Conservation (phyloP, 768 basidiomycete species). For the Trametes elegans region DNA sequence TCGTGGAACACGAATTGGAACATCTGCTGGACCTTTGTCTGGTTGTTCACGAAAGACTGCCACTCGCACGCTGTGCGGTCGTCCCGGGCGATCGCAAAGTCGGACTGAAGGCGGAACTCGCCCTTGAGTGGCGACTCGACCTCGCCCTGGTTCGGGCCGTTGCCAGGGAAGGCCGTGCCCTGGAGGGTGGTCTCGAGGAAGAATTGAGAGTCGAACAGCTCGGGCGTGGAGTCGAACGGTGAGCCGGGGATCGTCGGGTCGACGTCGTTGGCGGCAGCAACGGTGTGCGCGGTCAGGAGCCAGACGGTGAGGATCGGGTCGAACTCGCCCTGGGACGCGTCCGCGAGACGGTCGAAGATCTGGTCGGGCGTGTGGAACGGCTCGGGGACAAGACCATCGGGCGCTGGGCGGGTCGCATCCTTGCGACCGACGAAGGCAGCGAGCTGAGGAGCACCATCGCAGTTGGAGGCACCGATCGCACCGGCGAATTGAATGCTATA, state of each 20-base stretch:
- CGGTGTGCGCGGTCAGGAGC: constrained; percentile 23
- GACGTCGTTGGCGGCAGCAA: constrained; percentile 28
- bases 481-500: constrained; percentile 16
- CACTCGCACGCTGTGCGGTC: constrained; percentile 33
- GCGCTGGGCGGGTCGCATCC: constrained; percentile 22
- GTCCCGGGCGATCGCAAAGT: constrained; percentile 33
- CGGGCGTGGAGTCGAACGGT: constrained; percentile 31
- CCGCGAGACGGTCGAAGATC: constrained; percentile 24
- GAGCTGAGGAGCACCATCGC: constrained; percentile 37
- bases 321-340: constrained; percentile 23
- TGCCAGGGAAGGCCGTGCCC: constrained; percentile 31
- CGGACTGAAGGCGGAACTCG: constrained; percentile 36
- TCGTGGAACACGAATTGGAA: constrained; percentile 13
- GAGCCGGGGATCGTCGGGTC: constrained; percentile 27
- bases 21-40: constrained; percentile 13
- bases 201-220: constrained; percentile 29
- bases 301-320: constrained; percentile 22
- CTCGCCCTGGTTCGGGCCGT: constrained; percentile 30
- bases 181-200: constrained; percentile 29
- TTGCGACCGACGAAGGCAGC: constrained; percentile 35
- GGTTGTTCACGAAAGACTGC: constrained; percentile 29
- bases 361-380: constrained; percentile 26
- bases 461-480: constrained; percentile 17
- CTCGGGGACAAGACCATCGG: constrained; percentile 24
- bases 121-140: constrained; percentile 30